Conservation (phyloP, 768 basidiomycete species). For the Boletus pseudopeckii region DNA sequence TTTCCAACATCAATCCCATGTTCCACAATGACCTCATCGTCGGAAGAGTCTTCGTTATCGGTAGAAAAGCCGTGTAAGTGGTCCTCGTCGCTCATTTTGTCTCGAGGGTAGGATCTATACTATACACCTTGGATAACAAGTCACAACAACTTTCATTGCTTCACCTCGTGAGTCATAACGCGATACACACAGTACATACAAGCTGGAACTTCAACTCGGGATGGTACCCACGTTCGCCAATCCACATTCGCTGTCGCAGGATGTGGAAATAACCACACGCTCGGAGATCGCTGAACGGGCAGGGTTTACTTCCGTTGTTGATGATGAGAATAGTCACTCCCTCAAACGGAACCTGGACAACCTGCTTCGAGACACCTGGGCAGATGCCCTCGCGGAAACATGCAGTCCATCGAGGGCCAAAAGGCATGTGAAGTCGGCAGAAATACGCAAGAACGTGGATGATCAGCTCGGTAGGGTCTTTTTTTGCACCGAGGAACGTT, state of each 20-base stretch:
- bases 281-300: constrained; percentile 24
- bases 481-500: neutral
- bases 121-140: constrained; percentile 11
- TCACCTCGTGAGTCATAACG: neutral
- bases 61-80: constrained; percentile 72
- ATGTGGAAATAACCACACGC: constrained; percentile 36
- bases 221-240: constrained; percentile 44
- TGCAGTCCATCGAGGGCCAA: neutral
- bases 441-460: neutral
- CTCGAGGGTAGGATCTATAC: neutral
- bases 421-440: constrained; percentile 6
- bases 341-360: constrained; percentile 23
- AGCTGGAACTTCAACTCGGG: neutral
- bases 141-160: constrained; percentile 14
- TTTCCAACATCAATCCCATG: constrained; percentile 65
- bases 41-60: constrained; percentile 73
- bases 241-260: constrained; percentile 40
- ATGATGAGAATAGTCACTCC: constrained; percentile 6
- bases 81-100: constrained; percentile 36
- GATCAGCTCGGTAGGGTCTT: neutral
- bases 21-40: constrained; percentile 63
- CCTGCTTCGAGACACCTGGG: constrained; percentile 24
- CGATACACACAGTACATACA: neutral
- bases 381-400: constrained; percentile 4
- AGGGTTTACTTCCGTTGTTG: neutral